phyloP scores from a whole-genome alignment of 2,329 filamentous ascomycete genomes.

The Penicillium thymicola region DNA sequence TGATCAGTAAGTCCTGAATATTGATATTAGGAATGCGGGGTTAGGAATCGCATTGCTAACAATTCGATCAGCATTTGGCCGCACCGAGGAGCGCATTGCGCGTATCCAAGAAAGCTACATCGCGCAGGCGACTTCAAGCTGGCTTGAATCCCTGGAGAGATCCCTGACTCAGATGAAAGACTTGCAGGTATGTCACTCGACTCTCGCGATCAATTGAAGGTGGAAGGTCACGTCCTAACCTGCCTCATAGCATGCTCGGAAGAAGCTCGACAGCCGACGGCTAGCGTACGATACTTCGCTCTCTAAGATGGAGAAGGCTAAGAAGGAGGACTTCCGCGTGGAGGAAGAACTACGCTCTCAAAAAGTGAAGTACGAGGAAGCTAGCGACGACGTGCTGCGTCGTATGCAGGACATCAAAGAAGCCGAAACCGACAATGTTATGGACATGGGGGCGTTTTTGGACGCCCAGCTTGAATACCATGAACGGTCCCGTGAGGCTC shows the following conservation, averaged over 20 bases:
- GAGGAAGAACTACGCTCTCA: slow-evolving; percentile 89
- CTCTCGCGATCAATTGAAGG: not conserved
- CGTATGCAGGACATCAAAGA: slow-evolving; percentile 98
- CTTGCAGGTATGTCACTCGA: slow-evolving; percentile 68
- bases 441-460: slow-evolving; percentile 75
- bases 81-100: slow-evolving; percentile 82
- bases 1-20: slow-evolving; percentile 58
- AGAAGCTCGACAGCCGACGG: slow-evolving; percentile 87
- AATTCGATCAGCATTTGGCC: slow-evolving; percentile 61
- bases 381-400: slow-evolving; percentile 83
- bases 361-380: slow-evolving; percentile 95
- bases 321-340: slow-evolving; percentile 87
- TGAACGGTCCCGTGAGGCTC: slow-evolving; percentile 82
- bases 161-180: slow-evolving; percentile 95
- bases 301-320: slow-evolving; percentile 86
- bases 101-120: slow-evolving; percentile 82
- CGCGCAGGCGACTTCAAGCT: slow-evolving; percentile 71
- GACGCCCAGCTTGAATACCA: slow-evolving; percentile 89
- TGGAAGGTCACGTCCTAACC: not conserved
- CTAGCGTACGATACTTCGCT: slow-evolving; percentile 88
- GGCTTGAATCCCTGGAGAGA: slow-evolving; percentile 88
- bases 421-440: slow-evolving; percentile 76
- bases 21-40: not conserved
- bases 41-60: slow-evolving; percentile 1
- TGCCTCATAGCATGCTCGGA: slow-evolving; percentile 64